Percentiles rank a stretch among this genome's conserved stretches.
Conservation (phyloP, 2,329 filamentous ascomycete genomes). For the Penicillium sp. region DNA sequence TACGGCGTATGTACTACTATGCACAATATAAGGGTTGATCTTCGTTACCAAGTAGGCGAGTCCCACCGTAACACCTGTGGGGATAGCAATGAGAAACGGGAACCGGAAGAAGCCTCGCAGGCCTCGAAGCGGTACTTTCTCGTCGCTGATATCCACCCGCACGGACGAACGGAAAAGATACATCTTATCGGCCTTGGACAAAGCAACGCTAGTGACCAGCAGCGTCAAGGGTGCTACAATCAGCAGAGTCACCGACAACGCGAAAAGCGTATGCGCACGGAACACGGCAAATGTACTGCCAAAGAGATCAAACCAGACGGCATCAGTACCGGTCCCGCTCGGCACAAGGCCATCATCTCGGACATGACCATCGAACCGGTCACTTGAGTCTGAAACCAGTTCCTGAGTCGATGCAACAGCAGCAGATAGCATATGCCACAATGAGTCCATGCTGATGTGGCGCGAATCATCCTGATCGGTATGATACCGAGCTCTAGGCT, state of each 20-base stretch:
- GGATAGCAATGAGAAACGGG: conserved; percentile 69
- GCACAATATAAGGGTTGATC: conserved; percentile 85
- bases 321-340: conserved; percentile 65
- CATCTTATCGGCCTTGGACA: conserved; percentile 74
- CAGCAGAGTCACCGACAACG: conserved; percentile 78
- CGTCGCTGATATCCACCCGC: conserved; percentile 60
- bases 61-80: conserved; percentile 67
- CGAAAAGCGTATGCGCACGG: conserved; percentile 78
- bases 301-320: conserved; percentile 94
- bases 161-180: conserved; percentile 76
- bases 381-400: conserved; percentile 67
- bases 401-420: conserved; percentile 71
- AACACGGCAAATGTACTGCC: conserved; percentile 78
- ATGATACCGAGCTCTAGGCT: conserved; percentile 83
- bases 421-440: conserved; percentile 96
- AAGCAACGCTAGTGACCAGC: conserved; percentile 64
- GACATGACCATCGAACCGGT: conserved; percentile 63
- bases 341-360: conserved; percentile 61
- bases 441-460: conserved; percentile 64
- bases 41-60: conserved; percentile 75
- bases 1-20: conserved; percentile 82
- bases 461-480: conserved; percentile 82
- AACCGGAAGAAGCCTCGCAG: conserved; percentile 82
- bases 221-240: conserved; percentile 75
- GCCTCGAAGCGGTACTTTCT: conserved; percentile 67